These are phyloP conservation scores for Ogataea hybrid DNA, from an alignment of 1,139 yeast species.

Conservation along the genomic window DNA sequence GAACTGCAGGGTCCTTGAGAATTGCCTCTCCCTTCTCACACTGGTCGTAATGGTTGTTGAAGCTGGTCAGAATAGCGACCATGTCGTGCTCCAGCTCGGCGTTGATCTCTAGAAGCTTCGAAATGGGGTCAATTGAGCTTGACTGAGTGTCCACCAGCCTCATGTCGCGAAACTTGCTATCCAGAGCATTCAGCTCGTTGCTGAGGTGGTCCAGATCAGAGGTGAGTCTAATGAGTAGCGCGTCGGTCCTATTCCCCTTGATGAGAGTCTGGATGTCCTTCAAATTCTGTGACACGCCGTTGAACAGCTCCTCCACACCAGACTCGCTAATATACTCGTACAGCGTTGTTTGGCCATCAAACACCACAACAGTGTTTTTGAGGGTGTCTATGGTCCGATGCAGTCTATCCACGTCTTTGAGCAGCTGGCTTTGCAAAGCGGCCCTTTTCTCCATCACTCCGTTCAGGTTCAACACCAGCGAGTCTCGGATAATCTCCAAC, in stretches of 20 bases:
- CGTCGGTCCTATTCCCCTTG: constrained; percentile 23
- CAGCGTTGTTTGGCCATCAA: constrained; percentile 27
- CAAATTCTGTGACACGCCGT: constrained; percentile 32
- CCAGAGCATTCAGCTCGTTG: constrained; percentile 21
- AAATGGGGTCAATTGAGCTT: constrained; percentile 20
- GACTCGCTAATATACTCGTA: constrained; percentile 46
- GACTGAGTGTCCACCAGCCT: constrained; percentile 11
- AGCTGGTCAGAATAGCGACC: constrained; percentile 64
- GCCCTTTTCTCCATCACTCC: constrained; percentile 27
- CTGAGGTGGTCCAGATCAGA: constrained; percentile 23
- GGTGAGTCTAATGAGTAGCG: constrained; percentile 22
- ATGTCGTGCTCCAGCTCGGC: constrained; percentile 63
- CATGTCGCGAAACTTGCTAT: constrained; percentile 18
- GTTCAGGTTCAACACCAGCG: constrained; percentile 31
- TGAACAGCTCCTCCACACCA: constrained; percentile 35
- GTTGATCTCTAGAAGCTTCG: constrained; percentile 33
- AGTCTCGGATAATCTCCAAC: constrained; percentile 32
- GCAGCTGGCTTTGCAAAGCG: constrained; percentile 17
- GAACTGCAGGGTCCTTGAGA: constrained; percentile 26
- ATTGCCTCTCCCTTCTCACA: constrained; percentile 45
- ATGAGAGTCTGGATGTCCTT: constrained; percentile 24
- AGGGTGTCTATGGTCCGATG: constrained; percentile 26
- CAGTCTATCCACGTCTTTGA: constrained; percentile 28
- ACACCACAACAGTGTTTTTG: constrained; percentile 20
- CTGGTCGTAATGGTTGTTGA: constrained; percentile 82